Percentiles rank a stretch among this genome's conserved stretches.
phyloP scores from a whole-genome alignment of 1,284 basidiomycete species.

The Takashimella tepidaria region DNA sequence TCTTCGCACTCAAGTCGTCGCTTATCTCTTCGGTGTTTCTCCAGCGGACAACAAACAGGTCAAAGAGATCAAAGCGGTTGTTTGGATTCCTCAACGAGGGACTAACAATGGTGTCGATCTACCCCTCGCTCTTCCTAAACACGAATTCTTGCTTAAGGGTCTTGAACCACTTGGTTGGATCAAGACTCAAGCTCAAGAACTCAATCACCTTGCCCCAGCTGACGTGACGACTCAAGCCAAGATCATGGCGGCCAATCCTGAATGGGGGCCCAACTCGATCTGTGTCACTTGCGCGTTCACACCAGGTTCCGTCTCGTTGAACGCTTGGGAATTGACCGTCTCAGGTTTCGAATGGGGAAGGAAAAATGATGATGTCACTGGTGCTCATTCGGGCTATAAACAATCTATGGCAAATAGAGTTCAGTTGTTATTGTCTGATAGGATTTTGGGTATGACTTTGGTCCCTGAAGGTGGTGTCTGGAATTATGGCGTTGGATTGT shows the following conservation, averaged over 20 bases:
- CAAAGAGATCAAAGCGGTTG: conserved; percentile 96
- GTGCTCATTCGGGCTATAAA: conserved; percentile 87
- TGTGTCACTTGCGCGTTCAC: conserved; percentile 95
- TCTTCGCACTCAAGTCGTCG: conserved; percentile 92
- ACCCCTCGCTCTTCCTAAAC: conserved; percentile 77
- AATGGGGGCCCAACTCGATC: conserved; percentile 90
- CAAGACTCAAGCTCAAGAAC: conserved; percentile 88
- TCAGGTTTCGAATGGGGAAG: conserved; percentile 98
- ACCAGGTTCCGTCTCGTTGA: conserved; percentile 92
- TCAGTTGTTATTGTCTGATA: conserved; percentile 89
- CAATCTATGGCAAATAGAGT: conserved; percentile 96
- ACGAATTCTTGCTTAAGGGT: conserved; percentile 91
- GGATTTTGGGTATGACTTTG: conserved; percentile 83
- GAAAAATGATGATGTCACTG: conserved; percentile 81
- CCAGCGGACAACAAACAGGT: conserved; percentile 97
- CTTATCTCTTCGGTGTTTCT: conserved; percentile 85
- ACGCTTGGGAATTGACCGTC: conserved; percentile 82
- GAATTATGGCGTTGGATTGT: conserved; percentile 89
- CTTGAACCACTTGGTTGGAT: conserved; percentile 96
- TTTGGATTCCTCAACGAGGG: conserved; percentile 92
- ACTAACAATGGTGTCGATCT: conserved; percentile 90
- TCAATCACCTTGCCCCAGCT: conserved; percentile 83
- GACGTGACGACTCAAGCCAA: conserved; percentile 96
- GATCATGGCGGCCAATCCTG: conserved; percentile 91
- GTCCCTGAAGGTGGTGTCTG: conserved; percentile 86